Evolutionary conservation across 108 stramenopile species (phyloP).

Genomic region (Asterionellopsis glacialis): DNA sequence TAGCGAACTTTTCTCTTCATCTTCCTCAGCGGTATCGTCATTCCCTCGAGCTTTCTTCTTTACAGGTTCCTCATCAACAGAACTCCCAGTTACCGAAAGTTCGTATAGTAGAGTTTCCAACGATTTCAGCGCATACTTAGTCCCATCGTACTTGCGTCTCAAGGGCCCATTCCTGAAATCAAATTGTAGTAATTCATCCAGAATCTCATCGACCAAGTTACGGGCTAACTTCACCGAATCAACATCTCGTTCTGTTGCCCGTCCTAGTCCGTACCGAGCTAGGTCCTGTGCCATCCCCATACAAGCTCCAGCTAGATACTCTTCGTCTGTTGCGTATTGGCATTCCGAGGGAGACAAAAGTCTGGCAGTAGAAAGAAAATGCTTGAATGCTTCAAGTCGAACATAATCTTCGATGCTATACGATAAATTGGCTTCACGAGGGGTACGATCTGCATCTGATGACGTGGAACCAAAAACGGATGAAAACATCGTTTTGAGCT

Average conservation of each 20-base stretch:
- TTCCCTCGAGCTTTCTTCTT: slow-evolving; percentile 10
- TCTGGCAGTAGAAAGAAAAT: slow-evolving; percentile 46
- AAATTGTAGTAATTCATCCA: slow-evolving; percentile 69
- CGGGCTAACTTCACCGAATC: slow-evolving; percentile 44
- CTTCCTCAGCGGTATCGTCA: slow-evolving; percentile 9
- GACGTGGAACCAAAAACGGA: slow-evolving; percentile 4
- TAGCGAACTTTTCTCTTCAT: slow-evolving; percentile 3
- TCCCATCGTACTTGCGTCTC: slow-evolving; percentile 81
- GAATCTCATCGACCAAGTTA: slow-evolving; percentile 42
- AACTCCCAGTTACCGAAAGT: slow-evolving; percentile 53
- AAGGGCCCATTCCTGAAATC: slow-evolving; percentile 94
- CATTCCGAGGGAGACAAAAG: slow-evolving; percentile 20
- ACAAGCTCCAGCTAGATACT: slow-evolving; percentile 73
- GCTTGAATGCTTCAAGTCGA: slow-evolving; percentile 45
- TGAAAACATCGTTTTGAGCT: slow-evolving; percentile 19
- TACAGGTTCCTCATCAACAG: slow-evolving; percentile 18
- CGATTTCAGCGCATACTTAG: slow-evolving; percentile 51
- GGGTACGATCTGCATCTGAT: slow-evolving; percentile 19
- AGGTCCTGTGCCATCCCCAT: slow-evolving; percentile 71
- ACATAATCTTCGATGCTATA: slow-evolving; percentile 60
- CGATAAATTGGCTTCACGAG: slow-evolving; percentile 42
- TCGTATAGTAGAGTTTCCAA: slow-evolving; percentile 89
- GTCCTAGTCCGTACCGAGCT: slow-evolving; percentile 54
- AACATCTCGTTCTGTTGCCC: slow-evolving; percentile 56
- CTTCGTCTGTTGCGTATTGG: slow-evolving; percentile 59